Conservation (phyloP, 2,329 filamentous ascomycete species). For the Trichoderma breve region DNA sequence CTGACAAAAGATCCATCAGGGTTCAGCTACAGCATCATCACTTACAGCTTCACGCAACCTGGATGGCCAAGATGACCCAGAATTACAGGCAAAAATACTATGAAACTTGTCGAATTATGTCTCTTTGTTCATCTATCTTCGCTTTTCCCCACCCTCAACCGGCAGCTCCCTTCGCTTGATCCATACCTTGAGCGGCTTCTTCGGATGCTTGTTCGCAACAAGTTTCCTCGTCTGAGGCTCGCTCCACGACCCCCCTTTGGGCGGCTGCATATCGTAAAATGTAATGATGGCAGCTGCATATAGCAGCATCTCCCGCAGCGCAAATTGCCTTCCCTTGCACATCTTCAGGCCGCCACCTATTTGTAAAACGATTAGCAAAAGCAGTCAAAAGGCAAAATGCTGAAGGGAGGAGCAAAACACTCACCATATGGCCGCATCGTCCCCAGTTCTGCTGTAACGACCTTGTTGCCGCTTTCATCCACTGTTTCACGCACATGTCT, state of each 20-base stretch:
- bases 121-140: background rate
- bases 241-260: conserved; percentile 30
- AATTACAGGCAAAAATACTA: background rate
- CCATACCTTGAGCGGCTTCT: conserved; percentile 33
- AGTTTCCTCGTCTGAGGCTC: conserved; percentile 28
- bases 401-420: conserved; percentile 8
- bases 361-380: background rate
- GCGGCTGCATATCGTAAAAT: conserved; percentile 38
- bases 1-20: background rate
- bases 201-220: conserved; percentile 30
- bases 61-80: background rate
- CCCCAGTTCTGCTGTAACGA: conserved; percentile 26
- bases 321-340: conserved; percentile 35
- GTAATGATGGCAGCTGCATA: conserved; percentile 37
- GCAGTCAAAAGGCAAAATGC: background rate
- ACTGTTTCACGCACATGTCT: conserved; percentile 33
- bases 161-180: conserved; percentile 30
- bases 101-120: background rate
- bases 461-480: conserved; percentile 28
- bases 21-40: background rate
- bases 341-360: conserved; percentile 35
- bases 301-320: conserved; percentile 35
- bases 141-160: background rate
- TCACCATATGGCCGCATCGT: conserved; percentile 36
- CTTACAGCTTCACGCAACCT: background rate